Percentiles rank a stretch among this genome's conserved stretches.
phyloP scores from a whole-genome alignment of 2,329 filamentous ascomycete genomes.

The Cladophialophora exuberans region DNA sequence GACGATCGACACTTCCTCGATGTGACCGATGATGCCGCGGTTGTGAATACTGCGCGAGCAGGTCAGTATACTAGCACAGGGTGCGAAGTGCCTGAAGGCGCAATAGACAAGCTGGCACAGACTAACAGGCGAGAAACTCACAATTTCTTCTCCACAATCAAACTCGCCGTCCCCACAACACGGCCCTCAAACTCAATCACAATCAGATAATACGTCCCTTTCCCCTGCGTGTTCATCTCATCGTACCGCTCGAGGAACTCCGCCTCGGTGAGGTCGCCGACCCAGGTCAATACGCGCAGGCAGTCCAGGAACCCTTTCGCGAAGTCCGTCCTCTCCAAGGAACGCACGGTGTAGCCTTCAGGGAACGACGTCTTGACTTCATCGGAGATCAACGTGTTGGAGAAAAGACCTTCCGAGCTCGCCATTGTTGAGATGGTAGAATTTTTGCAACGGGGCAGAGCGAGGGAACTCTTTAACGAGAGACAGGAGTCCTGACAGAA shows the following conservation, averaged over 20 bases:
- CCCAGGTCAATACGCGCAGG: slow-evolving; percentile 8
- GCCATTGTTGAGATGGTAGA: too few species aligned
- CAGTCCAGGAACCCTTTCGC: slow-evolving; percentile 14
- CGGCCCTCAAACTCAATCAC: slow-evolving; percentile 14
- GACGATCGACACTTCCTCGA: slow-evolving; percentile 14
- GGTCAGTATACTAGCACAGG: too few species aligned
- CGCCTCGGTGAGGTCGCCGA: slow-evolving; percentile 9
- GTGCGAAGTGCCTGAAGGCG: too few species aligned
- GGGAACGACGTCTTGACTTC: slow-evolving; percentile 4
- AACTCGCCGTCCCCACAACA: slow-evolving; percentile 7
- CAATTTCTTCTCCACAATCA: slow-evolving; percentile 21
- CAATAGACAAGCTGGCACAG: neutral
- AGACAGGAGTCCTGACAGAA: too few species aligned
- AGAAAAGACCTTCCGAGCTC: slow-evolving; percentile 4
- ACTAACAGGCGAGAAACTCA: slow-evolving; percentile 5
- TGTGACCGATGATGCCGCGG: slow-evolving; percentile 11
- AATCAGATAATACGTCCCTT: slow-evolving; percentile 4
- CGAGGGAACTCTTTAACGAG: too few species aligned
- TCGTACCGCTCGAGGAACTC: slow-evolving; percentile 13
- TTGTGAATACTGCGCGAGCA: slow-evolving; percentile 12
- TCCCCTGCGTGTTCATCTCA: slow-evolving; percentile 11
- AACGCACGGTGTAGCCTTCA: slow-evolving; percentile 6
- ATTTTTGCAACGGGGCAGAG: too few species aligned
- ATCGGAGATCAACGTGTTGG: slow-evolving; percentile 3
- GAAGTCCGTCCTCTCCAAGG: slow-evolving; percentile 10